phyloP scores from a whole-genome alignment of 192 early-diverging fungal genomes.

The Phycomyces nitens region DNA sequence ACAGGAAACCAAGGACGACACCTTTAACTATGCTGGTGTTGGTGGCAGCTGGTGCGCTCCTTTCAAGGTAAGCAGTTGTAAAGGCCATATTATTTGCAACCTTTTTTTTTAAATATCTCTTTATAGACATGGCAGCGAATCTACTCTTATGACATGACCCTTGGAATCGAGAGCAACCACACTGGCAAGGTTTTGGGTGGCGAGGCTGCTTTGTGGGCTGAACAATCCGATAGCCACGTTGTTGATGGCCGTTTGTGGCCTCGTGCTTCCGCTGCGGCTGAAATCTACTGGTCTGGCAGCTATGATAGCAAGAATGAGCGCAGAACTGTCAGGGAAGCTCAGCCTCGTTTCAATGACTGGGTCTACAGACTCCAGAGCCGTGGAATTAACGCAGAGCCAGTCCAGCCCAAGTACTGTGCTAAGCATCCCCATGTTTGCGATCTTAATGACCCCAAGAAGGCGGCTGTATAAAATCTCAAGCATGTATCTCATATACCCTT shows the following conservation, averaged over 20 bases:
- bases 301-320: slow-evolving; percentile 41
- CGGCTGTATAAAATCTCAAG: no score
- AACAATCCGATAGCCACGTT: slow-evolving; percentile 55
- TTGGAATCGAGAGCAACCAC: slow-evolving; percentile 48
- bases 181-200: slow-evolving; percentile 61
- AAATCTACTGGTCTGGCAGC: slow-evolving; percentile 69
- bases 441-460: slow-evolving; percentile 4
- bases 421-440: slow-evolving; percentile 39
- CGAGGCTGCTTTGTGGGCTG: slow-evolving; percentile 70
- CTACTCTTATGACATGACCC: slow-evolving; percentile 62
- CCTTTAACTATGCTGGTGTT: slow-evolving; percentile 39
- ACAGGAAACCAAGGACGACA: slow-evolving; percentile 17
- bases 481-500: no score
- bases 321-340: slow-evolving; percentile 30
- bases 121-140: slow-evolving; percentile 62
- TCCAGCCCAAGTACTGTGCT: slow-evolving; percentile 58
- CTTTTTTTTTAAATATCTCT: background rate
- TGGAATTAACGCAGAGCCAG: slow-evolving; percentile 58
- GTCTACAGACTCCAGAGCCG: slow-evolving; percentile 63
- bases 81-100: no score
- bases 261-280: slow-evolving; percentile 61
- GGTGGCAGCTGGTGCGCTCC: slow-evolving; percentile 72
- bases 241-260: slow-evolving; percentile 69
- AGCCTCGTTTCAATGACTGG: slow-evolving; percentile 61
- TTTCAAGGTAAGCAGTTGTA: slow-evolving; percentile 44